Evolutionary conservation across 148 eudicot species (phyloP), one percentile per base, ranked within the genome.

Genomic region (Gaultheria prostrata): DNA sequence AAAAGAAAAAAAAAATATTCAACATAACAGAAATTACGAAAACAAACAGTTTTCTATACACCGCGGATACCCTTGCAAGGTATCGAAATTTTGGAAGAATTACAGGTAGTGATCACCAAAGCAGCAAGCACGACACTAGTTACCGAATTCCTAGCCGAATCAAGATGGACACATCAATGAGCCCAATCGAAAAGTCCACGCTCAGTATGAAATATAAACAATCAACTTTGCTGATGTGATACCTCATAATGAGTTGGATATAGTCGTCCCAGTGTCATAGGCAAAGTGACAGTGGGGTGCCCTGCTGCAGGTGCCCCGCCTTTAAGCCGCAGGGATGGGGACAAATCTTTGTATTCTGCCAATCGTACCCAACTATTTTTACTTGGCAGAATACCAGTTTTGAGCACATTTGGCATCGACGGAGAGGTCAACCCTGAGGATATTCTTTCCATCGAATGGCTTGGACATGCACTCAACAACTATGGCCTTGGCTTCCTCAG

Each of bases 381-480:
- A 93, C 91, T 93, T 97, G 86, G 98, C 98, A 82, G 94, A 89
- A 81, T 97, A 97, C 98, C 98, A 97, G 83, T 89, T 91, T 85
- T 90, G 87, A 67, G 94, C 98, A 85, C 91, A 95, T 61, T 97
- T 95, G 77, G 98, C 98, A 83, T 95, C 98, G 57, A 97, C 99
- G 21, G 87, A 90, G 24, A 97, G 89, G 49, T 87, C 98, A 45
- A 95, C 98, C 43, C 85, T 87, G 13, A 97, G 95, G 83, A 92
- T 80, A 84, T 97, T 97, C 85, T 76, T 88, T 50, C 98, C 98
- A 32, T 91, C 56, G 70, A 97, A 97, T 63, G 99, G 99, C 72
- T 97, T 91, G 70, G 98, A 86, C 98, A 97, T 97, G 89, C 98
- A 97, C 10, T 93, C 87, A 49, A 97, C 94, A 56, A 97, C 99